Conservation (phyloP, 2,329 filamentous ascomycete genomes). For the Colletotrichum sp. region DNA sequence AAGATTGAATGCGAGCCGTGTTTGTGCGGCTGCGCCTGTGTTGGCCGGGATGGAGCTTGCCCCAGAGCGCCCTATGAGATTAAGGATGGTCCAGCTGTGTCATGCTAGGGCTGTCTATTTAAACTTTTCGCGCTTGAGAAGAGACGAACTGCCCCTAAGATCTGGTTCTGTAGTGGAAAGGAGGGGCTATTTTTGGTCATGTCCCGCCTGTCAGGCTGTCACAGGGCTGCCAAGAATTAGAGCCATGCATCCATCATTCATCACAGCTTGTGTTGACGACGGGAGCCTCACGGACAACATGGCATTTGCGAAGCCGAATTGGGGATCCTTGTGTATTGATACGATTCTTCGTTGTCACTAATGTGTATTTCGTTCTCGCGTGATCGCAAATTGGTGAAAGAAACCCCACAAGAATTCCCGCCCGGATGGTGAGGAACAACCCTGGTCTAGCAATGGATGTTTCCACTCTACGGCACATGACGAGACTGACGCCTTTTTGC, state of each 20-base stretch:
- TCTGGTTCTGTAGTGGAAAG: background rate
- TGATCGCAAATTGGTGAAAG: background rate
- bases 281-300: background rate
- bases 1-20: background rate
- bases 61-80: background rate
- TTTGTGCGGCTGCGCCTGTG: background rate
- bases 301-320: background rate
- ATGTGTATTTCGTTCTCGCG: background rate
- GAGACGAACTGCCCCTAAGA: background rate
- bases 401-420: background rate
- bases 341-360: background rate
- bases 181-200: background rate
- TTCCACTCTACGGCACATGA: background rate
- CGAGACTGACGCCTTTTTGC: background rate
- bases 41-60: background rate
- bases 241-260: background rate
- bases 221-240: background rate
- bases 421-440: background rate
- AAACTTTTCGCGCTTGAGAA: background rate
- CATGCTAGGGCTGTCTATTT: background rate
- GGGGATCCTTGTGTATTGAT: background rate
- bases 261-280: background rate
- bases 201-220: background rate
- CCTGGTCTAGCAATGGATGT: background rate
- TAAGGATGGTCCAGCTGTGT: background rate